Conservation (phyloP, 768 basidiomycete genomes). For the Russula sp. region DNA sequence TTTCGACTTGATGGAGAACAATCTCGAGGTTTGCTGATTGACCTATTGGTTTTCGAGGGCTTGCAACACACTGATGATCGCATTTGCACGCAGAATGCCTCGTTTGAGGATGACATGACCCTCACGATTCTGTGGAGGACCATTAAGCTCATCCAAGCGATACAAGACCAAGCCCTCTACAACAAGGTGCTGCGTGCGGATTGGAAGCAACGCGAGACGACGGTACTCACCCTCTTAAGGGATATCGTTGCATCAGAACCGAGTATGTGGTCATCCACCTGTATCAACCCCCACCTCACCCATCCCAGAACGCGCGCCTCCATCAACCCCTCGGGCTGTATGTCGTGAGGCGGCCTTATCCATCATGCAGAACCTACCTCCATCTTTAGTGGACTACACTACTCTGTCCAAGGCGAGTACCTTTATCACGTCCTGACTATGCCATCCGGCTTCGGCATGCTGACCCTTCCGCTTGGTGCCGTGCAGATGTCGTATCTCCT, state of each 20-base stretch:
- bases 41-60: neutral
- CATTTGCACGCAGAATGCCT: constrained; percentile 42
- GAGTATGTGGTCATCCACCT: constrained; percentile 34
- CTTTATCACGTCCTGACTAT: neutral
- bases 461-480: constrained; percentile 1
- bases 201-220: constrained; percentile 54
- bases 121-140: constrained; percentile 64
- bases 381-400: constrained; percentile 51
- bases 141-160: constrained; percentile 52
- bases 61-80: neutral
- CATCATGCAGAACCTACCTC: constrained; percentile 59
- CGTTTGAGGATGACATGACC: constrained; percentile 48
- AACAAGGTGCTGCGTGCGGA: constrained; percentile 66
- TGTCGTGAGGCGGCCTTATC: constrained; percentile 64
- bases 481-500: constrained; percentile 75
- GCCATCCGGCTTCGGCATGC: neutral
- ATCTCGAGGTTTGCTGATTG: constrained; percentile 63
- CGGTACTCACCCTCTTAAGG: constrained; percentile 50
- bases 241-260: constrained; percentile 48
- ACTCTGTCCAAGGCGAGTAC: constrained; percentile 54
- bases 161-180: constrained; percentile 61
- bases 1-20: constrained; percentile 82
- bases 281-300: neutral
- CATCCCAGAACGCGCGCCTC: constrained; percentile 18
- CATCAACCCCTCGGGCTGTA: constrained; percentile 52